Percentiles rank a stretch among this genome's conserved stretches.
Evolutionary conservation across 2,329 filamentous ascomycete species (phyloP).

Genomic region (Aspergillus sp.): DNA sequence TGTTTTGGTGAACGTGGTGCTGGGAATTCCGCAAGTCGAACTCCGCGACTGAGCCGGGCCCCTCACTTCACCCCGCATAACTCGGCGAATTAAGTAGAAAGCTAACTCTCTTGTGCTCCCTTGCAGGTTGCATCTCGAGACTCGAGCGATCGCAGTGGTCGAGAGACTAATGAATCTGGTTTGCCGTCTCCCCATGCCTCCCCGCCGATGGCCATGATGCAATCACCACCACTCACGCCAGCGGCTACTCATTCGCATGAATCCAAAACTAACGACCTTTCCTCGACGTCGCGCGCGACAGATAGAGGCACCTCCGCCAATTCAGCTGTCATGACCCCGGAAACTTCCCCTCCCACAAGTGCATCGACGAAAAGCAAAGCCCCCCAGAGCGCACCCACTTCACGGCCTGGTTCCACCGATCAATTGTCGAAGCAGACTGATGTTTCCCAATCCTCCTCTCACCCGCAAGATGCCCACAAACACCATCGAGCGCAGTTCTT

Average conservation of each 20-base stretch:
- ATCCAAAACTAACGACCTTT: constrained; percentile 35
- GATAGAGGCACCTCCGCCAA: constrained; percentile 31
- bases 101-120: constrained; percentile 7
- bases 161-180: constrained; percentile 59
- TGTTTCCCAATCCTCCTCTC: constrained; percentile 41
- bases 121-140: constrained; percentile 49
- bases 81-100: constrained; percentile 2
- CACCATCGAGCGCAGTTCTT: constrained; percentile 52
- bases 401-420: constrained; percentile 41
- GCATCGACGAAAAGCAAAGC: constrained; percentile 28
- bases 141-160: constrained; percentile 58
- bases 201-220: constrained; percentile 67
- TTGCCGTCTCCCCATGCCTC: constrained; percentile 66
- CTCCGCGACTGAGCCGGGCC: not conserved
- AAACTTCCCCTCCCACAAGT: constrained; percentile 50
- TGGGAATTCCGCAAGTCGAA: no score
- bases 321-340: constrained; percentile 49
- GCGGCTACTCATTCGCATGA: constrained; percentile 68
- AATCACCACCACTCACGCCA: constrained; percentile 86
- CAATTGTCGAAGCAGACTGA: constrained; percentile 43
- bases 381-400: constrained; percentile 35
- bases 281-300: constrained; percentile 29
- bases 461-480: constrained; percentile 46
- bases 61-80: constrained; percentile 6
- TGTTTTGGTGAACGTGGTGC: no score